These are phyloP conservation scores for Acer campestre DNA, from an alignment of 345 rosid genomes.

Conservation along the genomic window DNA sequence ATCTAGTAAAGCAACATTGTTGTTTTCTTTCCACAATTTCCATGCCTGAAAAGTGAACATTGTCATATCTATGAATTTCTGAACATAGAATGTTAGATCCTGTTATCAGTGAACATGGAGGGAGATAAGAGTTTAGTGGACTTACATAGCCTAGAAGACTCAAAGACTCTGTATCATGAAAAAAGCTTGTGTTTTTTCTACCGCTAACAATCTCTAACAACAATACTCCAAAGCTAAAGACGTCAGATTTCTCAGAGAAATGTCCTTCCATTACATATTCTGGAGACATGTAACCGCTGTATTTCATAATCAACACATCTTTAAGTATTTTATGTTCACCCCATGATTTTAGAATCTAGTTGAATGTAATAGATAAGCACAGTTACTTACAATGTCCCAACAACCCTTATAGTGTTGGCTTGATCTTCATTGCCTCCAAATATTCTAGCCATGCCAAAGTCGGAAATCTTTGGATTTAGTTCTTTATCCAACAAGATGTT, in stretches of 20 bases:
- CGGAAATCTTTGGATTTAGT: conserved; percentile 48
- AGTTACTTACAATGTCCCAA: conserved; percentile 48
- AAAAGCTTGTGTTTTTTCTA: conserved; percentile 32
- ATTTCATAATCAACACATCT: too few relatives aligned
- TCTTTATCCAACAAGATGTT: conserved; percentile 55
- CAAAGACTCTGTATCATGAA: conserved; percentile 16
- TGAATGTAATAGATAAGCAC: neutral
- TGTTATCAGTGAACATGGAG: neutral
- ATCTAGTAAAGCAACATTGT: conserved; percentile 23
- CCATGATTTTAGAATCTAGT: neutral
- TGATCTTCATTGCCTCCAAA: conserved; percentile 40
- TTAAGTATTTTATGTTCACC: neutral
- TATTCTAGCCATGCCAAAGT: conserved; percentile 52
- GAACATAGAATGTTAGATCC: neutral
- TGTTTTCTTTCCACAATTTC: conserved; percentile 39
- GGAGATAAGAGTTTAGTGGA: neutral
- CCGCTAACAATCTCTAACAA: conserved; percentile 41
- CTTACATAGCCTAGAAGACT: conserved; percentile 36
- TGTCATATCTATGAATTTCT: neutral
- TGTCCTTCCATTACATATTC: neutral
- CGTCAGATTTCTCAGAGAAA: conserved; percentile 19
- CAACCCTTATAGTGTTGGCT: conserved; percentile 45
- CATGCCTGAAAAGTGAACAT: conserved; percentile 40
- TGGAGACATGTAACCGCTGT: neutral
- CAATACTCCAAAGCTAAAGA: conserved; percentile 48